Conservation (phyloP, 306 rosid species). For the Trichosanthes cucumerina region DNA sequence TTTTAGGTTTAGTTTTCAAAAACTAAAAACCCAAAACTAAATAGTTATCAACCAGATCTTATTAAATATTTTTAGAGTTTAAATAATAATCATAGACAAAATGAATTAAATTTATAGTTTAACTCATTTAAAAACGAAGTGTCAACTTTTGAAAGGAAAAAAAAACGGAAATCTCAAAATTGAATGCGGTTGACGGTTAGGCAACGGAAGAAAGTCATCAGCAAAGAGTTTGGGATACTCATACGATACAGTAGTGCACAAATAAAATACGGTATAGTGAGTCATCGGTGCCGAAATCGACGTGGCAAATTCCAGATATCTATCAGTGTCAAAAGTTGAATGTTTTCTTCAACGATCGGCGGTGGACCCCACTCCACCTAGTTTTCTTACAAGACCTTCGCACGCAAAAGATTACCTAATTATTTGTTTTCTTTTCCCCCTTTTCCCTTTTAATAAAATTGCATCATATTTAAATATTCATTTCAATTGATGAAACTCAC, state of each 20-base stretch:
- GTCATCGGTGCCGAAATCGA: not conserved
- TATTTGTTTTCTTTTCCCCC: not conserved
- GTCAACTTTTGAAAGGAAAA: too few species aligned
- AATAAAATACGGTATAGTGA: not conserved
- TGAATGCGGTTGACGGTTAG: not conserved
- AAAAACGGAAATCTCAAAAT: not conserved
- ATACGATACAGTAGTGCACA: not conserved
- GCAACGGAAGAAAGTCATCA: not conserved
- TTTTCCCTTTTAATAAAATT: not conserved
- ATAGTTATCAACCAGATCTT: too few species aligned
- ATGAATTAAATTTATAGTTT: too few species aligned
- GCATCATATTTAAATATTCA: not conserved
- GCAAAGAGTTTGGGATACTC: not conserved
- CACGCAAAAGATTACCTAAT: slow-evolving; percentile 6
- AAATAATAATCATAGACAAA: too few species aligned
- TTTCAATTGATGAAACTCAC: not conserved
- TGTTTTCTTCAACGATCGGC: not conserved
- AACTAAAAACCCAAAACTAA: too few species aligned
- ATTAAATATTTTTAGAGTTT: too few species aligned
- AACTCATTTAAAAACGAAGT: too few species aligned
- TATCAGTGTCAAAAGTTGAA: not conserved
- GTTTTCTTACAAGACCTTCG: not conserved
- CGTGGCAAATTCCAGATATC: not conserved
- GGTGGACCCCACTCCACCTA: slow-evolving; percentile 4
- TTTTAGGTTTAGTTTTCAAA: too few species aligned